A percentile compares a stretch with the other conserved stretches of the same genome.
Evolutionary conservation across 106 monocot genomes (phyloP).

Genomic region (Apostasia shenzhenica): DNA sequence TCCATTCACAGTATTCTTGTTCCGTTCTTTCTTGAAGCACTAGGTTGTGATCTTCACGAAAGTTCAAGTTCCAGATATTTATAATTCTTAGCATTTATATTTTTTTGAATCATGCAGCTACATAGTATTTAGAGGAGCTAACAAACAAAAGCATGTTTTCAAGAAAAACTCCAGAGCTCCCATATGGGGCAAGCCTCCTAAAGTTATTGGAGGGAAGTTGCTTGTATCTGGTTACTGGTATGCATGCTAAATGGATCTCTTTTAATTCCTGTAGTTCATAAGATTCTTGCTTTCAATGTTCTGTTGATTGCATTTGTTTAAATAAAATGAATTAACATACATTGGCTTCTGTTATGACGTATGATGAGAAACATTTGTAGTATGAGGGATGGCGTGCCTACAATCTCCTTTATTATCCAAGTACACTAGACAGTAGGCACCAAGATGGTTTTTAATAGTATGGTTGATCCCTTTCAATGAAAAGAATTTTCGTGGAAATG

Average conservation of each 20-base stretch:
- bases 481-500: too few species aligned
- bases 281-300: too few species aligned
- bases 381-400: too few species aligned
- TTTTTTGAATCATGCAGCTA: slow-evolving; percentile 48
- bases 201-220: slow-evolving; percentile 88
- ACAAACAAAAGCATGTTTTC: slow-evolving; percentile 91
- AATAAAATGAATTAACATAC: too few species aligned
- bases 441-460: too few species aligned
- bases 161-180: slow-evolving; percentile 81
- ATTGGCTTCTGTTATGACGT: too few species aligned
- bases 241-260: not conserved
- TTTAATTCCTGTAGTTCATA: not conserved
- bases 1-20: not conserved
- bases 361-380: too few species aligned
- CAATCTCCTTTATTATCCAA: too few species aligned
- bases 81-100: not conserved
- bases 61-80: not conserved
- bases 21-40: not conserved
- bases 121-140: slow-evolving; percentile 86
- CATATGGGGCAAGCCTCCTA: slow-evolving; percentile 91
- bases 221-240: slow-evolving; percentile 99
- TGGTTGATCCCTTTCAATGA: too few species aligned
- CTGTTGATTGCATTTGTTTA: too few species aligned
- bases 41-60: not conserved
- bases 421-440: too few species aligned